These are phyloP conservation scores for Drechslerella stenobrocha DNA, from an alignment of 2,329 filamentous ascomycete genomes.

Conservation along the genomic window DNA sequence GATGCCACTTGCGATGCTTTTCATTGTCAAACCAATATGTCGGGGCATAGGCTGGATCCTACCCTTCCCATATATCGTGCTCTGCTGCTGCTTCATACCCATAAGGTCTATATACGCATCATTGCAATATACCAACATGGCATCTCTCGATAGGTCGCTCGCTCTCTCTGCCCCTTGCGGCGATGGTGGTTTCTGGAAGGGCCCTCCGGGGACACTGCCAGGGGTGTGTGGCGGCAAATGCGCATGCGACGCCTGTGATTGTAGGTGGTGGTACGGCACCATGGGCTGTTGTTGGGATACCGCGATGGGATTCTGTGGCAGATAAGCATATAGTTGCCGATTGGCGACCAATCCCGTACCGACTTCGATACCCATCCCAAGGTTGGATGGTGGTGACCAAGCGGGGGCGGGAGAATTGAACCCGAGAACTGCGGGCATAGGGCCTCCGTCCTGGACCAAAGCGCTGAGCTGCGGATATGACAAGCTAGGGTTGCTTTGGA, in stretches of 20 bases:
- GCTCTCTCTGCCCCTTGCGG: conserved; percentile 22
- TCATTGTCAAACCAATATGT: conserved; percentile 35
- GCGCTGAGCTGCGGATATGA: conserved; percentile 42
- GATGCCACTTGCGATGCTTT: conserved; percentile 34
- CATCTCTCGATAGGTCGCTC: conserved; percentile 36
- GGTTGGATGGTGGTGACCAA: conserved; percentile 30
- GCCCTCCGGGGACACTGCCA: conserved; percentile 20
- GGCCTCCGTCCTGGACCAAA: conserved; percentile 44
- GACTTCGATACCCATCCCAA: conserved; percentile 14
- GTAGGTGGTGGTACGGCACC: not conserved
- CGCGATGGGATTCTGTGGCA: conserved; percentile 13
- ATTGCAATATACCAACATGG: conserved; percentile 41
- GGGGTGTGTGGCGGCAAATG: conserved; percentile 31
- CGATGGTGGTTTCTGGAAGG: conserved; percentile 36
- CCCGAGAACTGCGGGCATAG: conserved; percentile 42
- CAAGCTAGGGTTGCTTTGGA: conserved; percentile 19
- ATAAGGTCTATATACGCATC: conserved; percentile 44
- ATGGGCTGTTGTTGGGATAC: conserved; percentile 3
- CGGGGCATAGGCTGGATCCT: conserved; percentile 38
- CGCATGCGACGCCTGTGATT: conserved; percentile 6
- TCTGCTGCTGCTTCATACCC: conserved; percentile 42
- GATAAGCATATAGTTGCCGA: conserved; percentile 27
- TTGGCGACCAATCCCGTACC: conserved; percentile 4
- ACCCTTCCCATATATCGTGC: conserved; percentile 27
- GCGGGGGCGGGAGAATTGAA: conserved; percentile 40